Evolutionary conservation across 2,329 filamentous ascomycete species (phyloP).

Genomic region (Rhinocladiella similis): DNA sequence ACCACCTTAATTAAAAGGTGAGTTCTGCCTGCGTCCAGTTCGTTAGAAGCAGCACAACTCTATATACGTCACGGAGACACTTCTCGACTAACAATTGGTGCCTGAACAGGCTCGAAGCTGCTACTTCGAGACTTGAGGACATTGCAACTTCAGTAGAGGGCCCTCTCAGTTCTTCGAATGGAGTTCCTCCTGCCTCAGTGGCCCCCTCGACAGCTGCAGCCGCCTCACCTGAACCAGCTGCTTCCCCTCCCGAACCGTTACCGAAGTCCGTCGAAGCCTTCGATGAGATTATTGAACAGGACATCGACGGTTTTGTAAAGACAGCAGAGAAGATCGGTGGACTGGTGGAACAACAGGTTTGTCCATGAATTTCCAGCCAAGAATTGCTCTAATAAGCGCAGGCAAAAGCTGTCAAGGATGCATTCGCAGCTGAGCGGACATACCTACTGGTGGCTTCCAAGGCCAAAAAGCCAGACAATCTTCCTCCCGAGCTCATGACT

Average conservation of each 20-base stretch:
- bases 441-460: conserved; percentile 87
- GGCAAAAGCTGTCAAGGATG: conserved; percentile 58
- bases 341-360: conserved; percentile 76
- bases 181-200: conserved; percentile 39
- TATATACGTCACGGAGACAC: conserved; percentile 26
- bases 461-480: conserved; percentile 84
- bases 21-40: conserved; percentile 34
- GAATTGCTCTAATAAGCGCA: conserved; percentile 29
- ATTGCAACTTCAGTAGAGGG: conserved; percentile 73
- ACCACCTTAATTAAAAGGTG: conserved; percentile 98
- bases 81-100: conserved; percentile 17
- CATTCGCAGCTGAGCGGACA: conserved; percentile 81
- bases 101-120: conserved; percentile 80
- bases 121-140: conserved; percentile 92
- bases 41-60: conserved; percentile 47
- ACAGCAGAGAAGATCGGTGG: conserved; percentile 77
- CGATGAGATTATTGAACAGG: conserved; percentile 71
- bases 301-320: conserved; percentile 76
- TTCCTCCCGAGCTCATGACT: conserved; percentile 73
- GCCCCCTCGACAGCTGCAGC: conserved; percentile 35
- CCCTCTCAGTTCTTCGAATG: conserved; percentile 42
- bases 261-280: conserved; percentile 85
- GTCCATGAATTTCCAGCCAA: conserved; percentile 40
- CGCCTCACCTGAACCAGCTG: conserved; percentile 35
- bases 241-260: conserved; percentile 58